Evolutionary conservation across 2,329 filamentous ascomycete genomes (phyloP), one percentile per base, ranked within the genome.

Genomic region (Pseudocercospora vitis): DNA sequence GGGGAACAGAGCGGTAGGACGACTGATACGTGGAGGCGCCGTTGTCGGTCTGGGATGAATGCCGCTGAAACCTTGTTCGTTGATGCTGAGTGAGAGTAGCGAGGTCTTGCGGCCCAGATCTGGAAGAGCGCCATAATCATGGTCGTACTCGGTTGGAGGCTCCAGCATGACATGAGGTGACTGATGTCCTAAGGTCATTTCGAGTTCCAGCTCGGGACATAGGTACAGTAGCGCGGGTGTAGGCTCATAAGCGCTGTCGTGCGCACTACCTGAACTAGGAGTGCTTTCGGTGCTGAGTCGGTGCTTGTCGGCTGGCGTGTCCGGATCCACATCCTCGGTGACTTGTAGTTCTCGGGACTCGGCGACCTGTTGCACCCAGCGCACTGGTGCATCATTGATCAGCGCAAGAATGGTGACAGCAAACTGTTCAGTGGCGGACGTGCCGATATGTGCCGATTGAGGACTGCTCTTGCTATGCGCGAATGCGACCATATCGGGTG

Each of bases 331-430:
- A n/a, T n/a, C n/a, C n/a, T n/a, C n/a, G 19, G 24, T 19, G 9
- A 42, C n/a, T n/a, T 18, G 19, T 23, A n/a, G 6, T 42, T 21
- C 21, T 42, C 7, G 6, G 35, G 7, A 7, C 6, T 24, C 11
- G 18, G n/a, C 16, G n/a, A 8, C 37, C 19, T 7, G 37, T 21
- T 21, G 19, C 24, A 21, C 19, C 37, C 37, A 42, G 3, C 24
- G 37, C 19, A 23, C 37, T 42, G 37, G 37, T 23, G 37, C 37
- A 24, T 42, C 37, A 23, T 42, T 12, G 11, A 42, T 42, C 12
- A 42, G 37, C 37, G 18, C 37, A 42, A 42, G 24, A 42, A 42
- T 42, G 37, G 37, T 24, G 4, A 21, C 21, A 24, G 37, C 37
- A 26, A 42, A 42, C 21, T 42, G 37, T 18, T 26, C 8, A 23